Evolutionary conservation across 495 filamentous ascomycete species (phyloP).

Genomic region (Diplogelasinospora grovesii): DNA sequence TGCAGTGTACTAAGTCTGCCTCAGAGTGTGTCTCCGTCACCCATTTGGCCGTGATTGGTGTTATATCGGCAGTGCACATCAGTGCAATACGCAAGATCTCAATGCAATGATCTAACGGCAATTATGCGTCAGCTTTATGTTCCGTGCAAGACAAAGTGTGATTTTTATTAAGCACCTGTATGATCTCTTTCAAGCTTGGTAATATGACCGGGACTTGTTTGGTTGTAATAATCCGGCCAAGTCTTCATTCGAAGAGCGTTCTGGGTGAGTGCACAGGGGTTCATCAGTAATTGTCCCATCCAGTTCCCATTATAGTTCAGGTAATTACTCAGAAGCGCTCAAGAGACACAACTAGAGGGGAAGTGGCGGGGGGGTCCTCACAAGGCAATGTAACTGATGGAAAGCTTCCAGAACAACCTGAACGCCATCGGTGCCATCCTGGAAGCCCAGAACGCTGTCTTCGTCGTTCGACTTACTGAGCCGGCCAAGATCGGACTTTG

Average conservation of each 20-base stretch:
- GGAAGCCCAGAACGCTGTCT: background rate
- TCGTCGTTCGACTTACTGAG: background rate
- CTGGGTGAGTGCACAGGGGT: too few relatives aligned
- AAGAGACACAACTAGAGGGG: too few relatives aligned
- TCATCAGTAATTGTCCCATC: too few relatives aligned
- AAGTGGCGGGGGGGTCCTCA: background rate
- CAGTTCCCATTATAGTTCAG: background rate
- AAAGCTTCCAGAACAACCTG: background rate
- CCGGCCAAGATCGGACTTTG: background rate
- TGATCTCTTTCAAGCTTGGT: background rate
- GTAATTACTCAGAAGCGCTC: background rate
- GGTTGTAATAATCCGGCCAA: background rate
- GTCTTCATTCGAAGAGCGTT: background rate
- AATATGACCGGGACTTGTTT: background rate
- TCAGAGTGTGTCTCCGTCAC: background rate
- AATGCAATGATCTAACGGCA: conserved; percentile 1
- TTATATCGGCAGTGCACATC: background rate
- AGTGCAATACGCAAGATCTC: conserved; percentile 1
- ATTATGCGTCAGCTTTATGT: too few relatives aligned
- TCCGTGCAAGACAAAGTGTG: too few relatives aligned
- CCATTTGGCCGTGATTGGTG: background rate
- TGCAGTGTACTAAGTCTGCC: background rate
- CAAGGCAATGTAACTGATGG: conserved; percentile 2
- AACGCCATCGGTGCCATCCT: background rate
- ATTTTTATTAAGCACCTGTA: too few relatives aligned